These are phyloP conservation scores for Neopestalotiopsis sp. DNA, from an alignment of 2,329 filamentous ascomycete genomes.

Conservation along the genomic window DNA sequence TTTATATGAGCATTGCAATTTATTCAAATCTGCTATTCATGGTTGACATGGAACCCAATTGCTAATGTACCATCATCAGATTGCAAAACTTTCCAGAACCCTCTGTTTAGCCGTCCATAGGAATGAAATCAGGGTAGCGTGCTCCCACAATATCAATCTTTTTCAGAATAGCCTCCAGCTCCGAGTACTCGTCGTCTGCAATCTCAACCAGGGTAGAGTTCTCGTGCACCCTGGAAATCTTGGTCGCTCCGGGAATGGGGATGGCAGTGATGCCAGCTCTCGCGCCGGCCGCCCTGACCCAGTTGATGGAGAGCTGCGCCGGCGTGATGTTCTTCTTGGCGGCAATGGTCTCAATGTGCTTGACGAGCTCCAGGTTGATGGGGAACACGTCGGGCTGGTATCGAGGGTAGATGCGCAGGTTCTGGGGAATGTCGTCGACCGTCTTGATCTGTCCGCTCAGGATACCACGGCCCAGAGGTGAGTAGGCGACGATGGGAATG, in stretches of 20 bases:
- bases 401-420: conserved; percentile 53
- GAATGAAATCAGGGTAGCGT: conserved; percentile 48
- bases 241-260: conserved; percentile 70
- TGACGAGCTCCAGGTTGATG: conserved; percentile 67
- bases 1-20: conserved; percentile 1
- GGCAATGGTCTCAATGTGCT: conserved; percentile 62
- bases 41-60: neutral
- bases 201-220: conserved; percentile 59
- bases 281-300: conserved; percentile 57
- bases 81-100: neutral
- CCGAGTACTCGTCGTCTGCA: conserved; percentile 52
- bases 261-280: conserved; percentile 62
- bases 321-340: conserved; percentile 63
- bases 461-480: conserved; percentile 67
- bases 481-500: conserved; percentile 76
- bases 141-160: conserved; percentile 53
- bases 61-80: neutral
- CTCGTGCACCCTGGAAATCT: conserved; percentile 60
- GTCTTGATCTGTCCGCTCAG: conserved; percentile 57
- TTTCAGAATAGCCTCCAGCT: conserved; percentile 54
- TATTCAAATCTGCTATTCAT: neutral
- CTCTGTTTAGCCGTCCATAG: conserved; percentile 21
- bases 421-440: conserved; percentile 59
- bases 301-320: conserved; percentile 70
- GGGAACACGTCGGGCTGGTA: conserved; percentile 68